Evolutionary conservation across 768 basidiomycete species (phyloP), one percentile per base, ranked within the genome.

Genomic region (Naganishia friedmannii): DNA sequence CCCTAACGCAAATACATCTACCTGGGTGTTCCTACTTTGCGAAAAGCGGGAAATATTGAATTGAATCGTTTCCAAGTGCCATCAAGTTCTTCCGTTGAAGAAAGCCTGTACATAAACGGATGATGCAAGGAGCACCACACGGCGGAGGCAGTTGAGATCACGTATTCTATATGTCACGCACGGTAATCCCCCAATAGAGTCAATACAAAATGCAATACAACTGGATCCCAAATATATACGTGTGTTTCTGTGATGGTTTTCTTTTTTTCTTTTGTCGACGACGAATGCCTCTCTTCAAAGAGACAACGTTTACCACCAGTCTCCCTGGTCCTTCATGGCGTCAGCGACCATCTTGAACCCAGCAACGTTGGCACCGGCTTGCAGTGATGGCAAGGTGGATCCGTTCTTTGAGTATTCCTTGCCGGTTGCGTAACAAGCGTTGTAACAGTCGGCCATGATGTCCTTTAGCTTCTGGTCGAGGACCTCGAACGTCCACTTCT

Each of bases 301-400:
- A 26, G 60, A 17, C 60, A 45, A 28, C 42, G 28, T 63, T 83
- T 84, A 89, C 88, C 88, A 90, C 87, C 88, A 89, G 77, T 89
- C 88, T 65, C 89, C 89, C 63, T 89, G 88, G 74, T 85, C 87
- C 76, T 83, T 85, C 88, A 89, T 89, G 65, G 89, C 89, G 73
- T 89, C 85, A 48, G 89, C 89, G 69, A 84, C 83, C 74, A 88
- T 87, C 80, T 87, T 85, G 80, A 88, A 88, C 21, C 88, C 88
- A 70, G 88, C 88, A 60, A 89, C 87, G 83, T 90, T 90, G 70
- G 88, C 88, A 55, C 89, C 89, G 54, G 83, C 80, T 55, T 89
- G 83, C 65, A 89, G 83, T 66, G 79, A 85, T 80, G 67, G 88
- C 85, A 77, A 70, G 57, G 73, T 77, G 46, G 79, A 70, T 31